Evolutionary conservation across 2,329 filamentous ascomycete species (phyloP), one percentile per base, ranked within the genome.

Genomic region (Fusarium circinatum): DNA sequence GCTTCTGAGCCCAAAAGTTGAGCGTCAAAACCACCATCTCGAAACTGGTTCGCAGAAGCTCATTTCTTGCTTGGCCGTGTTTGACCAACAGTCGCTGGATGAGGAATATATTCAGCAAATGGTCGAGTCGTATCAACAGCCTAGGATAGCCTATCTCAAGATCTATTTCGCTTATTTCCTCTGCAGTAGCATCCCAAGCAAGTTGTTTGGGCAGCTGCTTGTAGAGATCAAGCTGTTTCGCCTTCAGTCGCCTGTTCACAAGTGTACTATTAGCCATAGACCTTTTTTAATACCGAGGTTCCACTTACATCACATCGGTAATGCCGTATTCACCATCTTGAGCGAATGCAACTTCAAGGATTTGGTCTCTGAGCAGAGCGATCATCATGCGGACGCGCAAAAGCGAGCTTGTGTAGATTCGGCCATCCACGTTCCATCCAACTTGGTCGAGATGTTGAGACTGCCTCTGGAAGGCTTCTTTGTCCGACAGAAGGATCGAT

Each of bases 221-320:
- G 15, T 39, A 39, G 6, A 62, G 32, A 5, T 47, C 22, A 6
- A 62, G 15, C 10, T 62, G 4, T 10, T 59, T 47, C 2, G 7
- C 9, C 6, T 39, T 26, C 1, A 58, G 41, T 6, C 8, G 17
- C 22, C 60, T 59, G 5, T 22, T 11, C 3, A 10, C 8, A 3
- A 5, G 1, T 11, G 4, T 3, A 10, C 6, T 0, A 11, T 28
- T 22, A 22, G 26, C 7, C 0, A 15, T 1, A 4, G 13, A 9
- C 9, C 1, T 7, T 4, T 10, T 4, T 11, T 0, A 11, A 11
- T 15, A 3, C 3, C 5, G 18, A 13, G 26, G 3, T 4, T 9
- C 11, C 13, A 3, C 45, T 48, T 39, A 62, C 60, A 39, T 45
- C 6, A 47, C 10, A 8, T 59, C 22, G 1, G 15, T 7, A 0